Evolutionary conservation across 208 protist genomes (phyloP), one percentile per base, ranked within the genome.

Genomic region (Crithidia mellificae): DNA sequence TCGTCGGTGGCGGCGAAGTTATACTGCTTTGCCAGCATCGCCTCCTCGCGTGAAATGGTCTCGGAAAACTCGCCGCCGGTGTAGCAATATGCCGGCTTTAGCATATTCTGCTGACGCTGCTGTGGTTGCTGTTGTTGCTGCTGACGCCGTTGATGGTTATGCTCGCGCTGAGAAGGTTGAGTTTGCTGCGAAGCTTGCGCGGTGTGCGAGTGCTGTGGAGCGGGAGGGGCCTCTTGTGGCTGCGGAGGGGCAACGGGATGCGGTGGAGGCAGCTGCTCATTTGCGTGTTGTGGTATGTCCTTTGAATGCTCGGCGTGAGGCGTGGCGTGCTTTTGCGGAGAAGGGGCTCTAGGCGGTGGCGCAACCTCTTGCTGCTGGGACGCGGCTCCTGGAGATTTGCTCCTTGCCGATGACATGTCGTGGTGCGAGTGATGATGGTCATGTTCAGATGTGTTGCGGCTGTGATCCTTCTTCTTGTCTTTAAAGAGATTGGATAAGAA

Each of bases 11-110:
- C 49, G 1, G 63, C 49, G 38, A 77, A 77, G 43, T 63, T 77
- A 57, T 77, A 77, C 50, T 77, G 47, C 14, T 44, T 67, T 24
- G 72, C 63, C 50, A 77, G 72, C 39, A 61, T 66, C 20, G 50
- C 63, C 39, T 77, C 72, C 24, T 77, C 72, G 15, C 44, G 63
- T 43, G 39, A 67, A 36, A 71, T 77, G 24, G 54, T 67, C 29
- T 65, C 72, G 17, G 64, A 71, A 30, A 68, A 71, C 36, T 66
- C 43, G 14, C 64, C 55, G 32, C 64, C 27, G 2, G 72, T 77
- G 49, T 77, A 71, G 1, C 72, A 59, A 32, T 77, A 70, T 0
- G 64, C 57, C 20, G 72, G 72, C 19, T 58, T 51, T 25, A 70
- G 22, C 0, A 30, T 8, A 12, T 2, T 22, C 36, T n/a, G 38